phyloP scores from a whole-genome alignment of 192 early-diverging fungal genomes.

The Geosiphon pyriformis region DNA sequence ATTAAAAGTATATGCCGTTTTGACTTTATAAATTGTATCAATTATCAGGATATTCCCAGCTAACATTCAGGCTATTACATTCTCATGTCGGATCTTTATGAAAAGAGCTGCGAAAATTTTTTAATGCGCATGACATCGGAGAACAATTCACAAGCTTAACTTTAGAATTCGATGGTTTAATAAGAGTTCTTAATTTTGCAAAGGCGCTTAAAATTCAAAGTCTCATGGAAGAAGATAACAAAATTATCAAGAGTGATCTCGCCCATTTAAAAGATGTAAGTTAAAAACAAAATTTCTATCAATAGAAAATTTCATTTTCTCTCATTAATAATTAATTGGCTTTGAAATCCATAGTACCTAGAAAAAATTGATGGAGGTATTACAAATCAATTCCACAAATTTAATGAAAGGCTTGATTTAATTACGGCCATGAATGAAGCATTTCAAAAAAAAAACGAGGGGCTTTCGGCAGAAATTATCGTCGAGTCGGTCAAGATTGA shows the following conservation, averaged over 20 bases:
- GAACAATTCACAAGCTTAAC: conserved; percentile 13
- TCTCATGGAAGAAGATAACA: conserved; percentile 15
- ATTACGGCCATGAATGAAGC: conserved; percentile 12
- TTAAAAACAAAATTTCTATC: not conserved
- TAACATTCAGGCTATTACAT: too few species aligned
- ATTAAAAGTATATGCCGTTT: conserved; percentile 17
- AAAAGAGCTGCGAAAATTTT: conserved; percentile 11
- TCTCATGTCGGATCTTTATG: too few species aligned
- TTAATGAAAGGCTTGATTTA: conserved; percentile 4
- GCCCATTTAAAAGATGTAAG: conserved; percentile 2
- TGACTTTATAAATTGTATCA: too few species aligned
- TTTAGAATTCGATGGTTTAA: conserved; percentile 21
- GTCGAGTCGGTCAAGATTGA: not conserved
- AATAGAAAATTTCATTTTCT: not conserved
- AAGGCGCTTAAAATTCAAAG: conserved; percentile 12
- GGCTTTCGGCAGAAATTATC: not conserved
- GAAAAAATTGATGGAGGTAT: conserved; percentile 10
- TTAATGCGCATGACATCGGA: not conserved
- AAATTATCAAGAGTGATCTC: not conserved
- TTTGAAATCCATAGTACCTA: not conserved
- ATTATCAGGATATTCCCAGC: too few species aligned
- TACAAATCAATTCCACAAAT: not conserved
- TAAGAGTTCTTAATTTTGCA: conserved; percentile 20
- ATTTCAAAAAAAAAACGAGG: conserved; percentile 11
- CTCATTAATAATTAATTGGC: not conserved